Evolutionary conservation across 306 rosid genomes (phyloP).

Genomic region (Quercus gilva): DNA sequence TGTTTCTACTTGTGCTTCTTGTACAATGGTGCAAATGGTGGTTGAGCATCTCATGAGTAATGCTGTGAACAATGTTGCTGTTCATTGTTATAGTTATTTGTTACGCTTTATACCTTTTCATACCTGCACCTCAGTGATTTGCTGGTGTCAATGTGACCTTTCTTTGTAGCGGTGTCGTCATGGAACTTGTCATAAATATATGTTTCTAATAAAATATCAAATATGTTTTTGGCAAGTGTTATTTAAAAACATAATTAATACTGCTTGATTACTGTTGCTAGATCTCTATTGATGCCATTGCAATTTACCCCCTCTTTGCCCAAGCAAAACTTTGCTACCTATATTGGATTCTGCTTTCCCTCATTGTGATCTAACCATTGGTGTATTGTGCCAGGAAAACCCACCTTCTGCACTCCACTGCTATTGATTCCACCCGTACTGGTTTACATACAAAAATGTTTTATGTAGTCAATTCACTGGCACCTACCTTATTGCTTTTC

Average conservation of each 20-base stretch:
- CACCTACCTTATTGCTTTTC: neutral
- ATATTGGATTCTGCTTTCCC: neutral
- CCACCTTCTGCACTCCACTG: neutral
- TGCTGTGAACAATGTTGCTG: neutral
- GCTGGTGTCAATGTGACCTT: no score
- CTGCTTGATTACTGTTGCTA: neutral
- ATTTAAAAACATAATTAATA: neutral
- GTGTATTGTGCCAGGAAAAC: neutral
- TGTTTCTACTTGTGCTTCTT: neutral
- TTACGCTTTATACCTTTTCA: neutral
- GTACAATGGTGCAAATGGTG: neutral
- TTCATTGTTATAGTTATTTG: neutral
- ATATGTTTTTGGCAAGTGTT: neutral
- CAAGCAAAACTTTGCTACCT: neutral
- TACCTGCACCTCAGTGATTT: neutral
- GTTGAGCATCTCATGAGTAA: neutral
- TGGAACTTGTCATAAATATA: neutral
- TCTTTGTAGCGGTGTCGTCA: neutral
- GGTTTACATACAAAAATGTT: neutral
- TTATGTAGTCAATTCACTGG: neutral
- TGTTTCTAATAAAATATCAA: neutral
- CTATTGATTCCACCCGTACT: neutral
- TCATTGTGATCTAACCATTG: neutral
- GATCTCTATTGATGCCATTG: neutral
- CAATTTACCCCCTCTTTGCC: neutral